Evolutionary conservation across 2,329 filamentous ascomycete species (phyloP), one percentile per base, ranked within the genome.

Genomic region (Paecilomyces formosus): DNA sequence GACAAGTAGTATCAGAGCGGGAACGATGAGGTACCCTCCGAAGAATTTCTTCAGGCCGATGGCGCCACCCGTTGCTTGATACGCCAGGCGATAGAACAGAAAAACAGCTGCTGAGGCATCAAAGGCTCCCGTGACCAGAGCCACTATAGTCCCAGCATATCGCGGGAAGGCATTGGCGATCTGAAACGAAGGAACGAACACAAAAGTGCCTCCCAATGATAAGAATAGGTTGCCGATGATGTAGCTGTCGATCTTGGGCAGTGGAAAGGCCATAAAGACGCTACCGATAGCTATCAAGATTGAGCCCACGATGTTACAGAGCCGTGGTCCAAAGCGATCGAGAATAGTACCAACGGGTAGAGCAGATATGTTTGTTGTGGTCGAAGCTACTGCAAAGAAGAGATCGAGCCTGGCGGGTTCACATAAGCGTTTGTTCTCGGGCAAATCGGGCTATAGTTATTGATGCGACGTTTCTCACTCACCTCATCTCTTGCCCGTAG

Each of bases 321-420:
- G 78, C 53, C 88, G 83, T n/a, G 92, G 92, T 1, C 92, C 92
- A 68, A 84, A 91, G 62, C 86, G 83, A 74, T 96, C 92, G 13
- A 96, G 83, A 26, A 96, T 87, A 4, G 89, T 89, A 24, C 92
- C 92, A 26, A 96, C 86, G 1, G 91, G 89, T 1, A 96, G 81
- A 35, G 92, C 91, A 51, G 87, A 89, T 18, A 96, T 87, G 67
- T 96, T 96, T 52, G 92, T 94, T 9, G 85, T 88, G 2, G 96
- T 92, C 24, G 91, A 92, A 26, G 92, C 91, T 39, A 92, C 83
- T 9, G 90, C 94, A 78, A 96, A 96, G 88, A 96, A 96, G 66
- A 96, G 78, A 70, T 96, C 96, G 59, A 96, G 81, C 62, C 75
- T 77, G 57, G 35, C 28, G 13, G 24, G 54, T 49, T 15, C n/a